Conservation (phyloP, 1,284 basidiomycete genomes). For the Moesziomyces globuligerus region DNA sequence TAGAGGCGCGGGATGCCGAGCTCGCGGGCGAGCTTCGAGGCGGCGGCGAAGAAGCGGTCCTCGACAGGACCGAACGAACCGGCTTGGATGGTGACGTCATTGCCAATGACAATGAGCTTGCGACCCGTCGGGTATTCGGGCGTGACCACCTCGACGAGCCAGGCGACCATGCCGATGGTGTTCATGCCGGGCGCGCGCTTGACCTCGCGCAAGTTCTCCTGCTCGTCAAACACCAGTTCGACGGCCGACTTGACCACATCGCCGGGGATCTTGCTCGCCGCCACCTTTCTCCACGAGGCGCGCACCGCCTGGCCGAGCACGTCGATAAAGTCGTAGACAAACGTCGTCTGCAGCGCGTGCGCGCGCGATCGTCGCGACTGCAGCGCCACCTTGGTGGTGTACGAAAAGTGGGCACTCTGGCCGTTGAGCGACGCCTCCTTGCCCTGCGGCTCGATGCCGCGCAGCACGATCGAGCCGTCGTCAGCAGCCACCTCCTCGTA, state of each 20-base stretch:
- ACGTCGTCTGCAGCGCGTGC: conserved; percentile 98
- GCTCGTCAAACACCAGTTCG: conserved; percentile 82
- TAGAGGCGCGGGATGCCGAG: conserved; percentile 92
- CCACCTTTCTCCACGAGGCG: conserved; percentile 85
- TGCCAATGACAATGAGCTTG: conserved; percentile 87
- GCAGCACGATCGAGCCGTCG: conserved; percentile 90
- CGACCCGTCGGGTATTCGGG: conserved; percentile 94
- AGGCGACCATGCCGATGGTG: conserved; percentile 96
- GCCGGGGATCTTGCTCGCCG: conserved; percentile 68
- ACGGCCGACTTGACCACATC: conserved; percentile 68
- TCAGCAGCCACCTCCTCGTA: conserved; percentile 98
- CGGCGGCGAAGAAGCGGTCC: conserved; percentile 95
- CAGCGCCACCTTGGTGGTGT: conserved; percentile 97
- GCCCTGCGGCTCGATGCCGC: conserved; percentile 71
- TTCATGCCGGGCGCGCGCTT: conserved; percentile 92
- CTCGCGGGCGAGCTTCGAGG: conserved; percentile 89
- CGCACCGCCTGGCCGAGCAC: conserved; percentile 96
- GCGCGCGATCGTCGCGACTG: conserved; percentile 99
- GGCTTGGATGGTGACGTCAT: conserved; percentile 99
- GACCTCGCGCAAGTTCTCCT: conserved; percentile 86
- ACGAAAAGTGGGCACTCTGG: conserved; percentile 71
- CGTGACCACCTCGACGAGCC: conserved; percentile 92
- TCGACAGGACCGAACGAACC: conserved; percentile 96
- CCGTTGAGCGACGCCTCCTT: conserved; percentile 55
- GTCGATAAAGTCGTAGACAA: conserved; percentile 97